phyloP scores from a whole-genome alignment of 805 yeast genomes.

The Myxozyma neotropica region DNA sequence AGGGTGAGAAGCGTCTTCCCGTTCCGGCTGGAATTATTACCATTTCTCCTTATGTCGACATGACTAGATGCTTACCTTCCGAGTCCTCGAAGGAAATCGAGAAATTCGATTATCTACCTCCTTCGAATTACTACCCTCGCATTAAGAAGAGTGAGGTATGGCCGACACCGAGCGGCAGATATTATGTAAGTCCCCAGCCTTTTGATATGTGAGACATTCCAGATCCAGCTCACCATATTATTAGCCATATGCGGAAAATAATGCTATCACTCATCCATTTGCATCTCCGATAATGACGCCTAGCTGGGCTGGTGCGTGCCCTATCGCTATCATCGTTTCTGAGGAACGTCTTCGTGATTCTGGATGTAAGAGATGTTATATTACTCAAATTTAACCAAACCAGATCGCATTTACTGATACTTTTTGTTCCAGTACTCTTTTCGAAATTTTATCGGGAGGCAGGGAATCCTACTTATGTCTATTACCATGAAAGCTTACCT shows the following conservation, averaged over 20 bases:
- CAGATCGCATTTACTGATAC: no score
- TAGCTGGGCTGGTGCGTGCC: constrained; percentile 30
- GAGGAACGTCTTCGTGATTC: constrained; percentile 32
- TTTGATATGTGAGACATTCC: no score
- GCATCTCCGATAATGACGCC: constrained; percentile 28
- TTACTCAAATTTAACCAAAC: background rate
- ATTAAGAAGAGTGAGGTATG: constrained; percentile 24
- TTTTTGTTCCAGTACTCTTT: constrained; percentile 11
- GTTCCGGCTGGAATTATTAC: constrained; percentile 31
- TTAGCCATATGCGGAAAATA: constrained; percentile 26
- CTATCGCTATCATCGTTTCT: constrained; percentile 10
- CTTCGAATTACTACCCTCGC: constrained; percentile 27
- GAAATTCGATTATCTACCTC: constrained; percentile 28
- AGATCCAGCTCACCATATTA: no score
- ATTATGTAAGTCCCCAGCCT: constrained; percentile 14
- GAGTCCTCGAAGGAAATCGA: constrained; percentile 17
- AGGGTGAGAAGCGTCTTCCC: constrained; percentile 15
- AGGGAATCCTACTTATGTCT: constrained; percentile 21
- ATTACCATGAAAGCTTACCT: constrained; percentile 27
- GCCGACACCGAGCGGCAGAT: constrained; percentile 25
- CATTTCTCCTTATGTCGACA: constrained; percentile 33
- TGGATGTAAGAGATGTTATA: constrained; percentile 6
- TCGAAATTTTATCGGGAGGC: constrained; percentile 22
- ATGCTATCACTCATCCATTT: constrained; percentile 31
- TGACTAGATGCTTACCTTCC: constrained; percentile 32